Evolutionary conservation across 257 asterid genomes (phyloP), one percentile per base, ranked within the genome.

Genomic region (Rehmannia glutinosa): DNA sequence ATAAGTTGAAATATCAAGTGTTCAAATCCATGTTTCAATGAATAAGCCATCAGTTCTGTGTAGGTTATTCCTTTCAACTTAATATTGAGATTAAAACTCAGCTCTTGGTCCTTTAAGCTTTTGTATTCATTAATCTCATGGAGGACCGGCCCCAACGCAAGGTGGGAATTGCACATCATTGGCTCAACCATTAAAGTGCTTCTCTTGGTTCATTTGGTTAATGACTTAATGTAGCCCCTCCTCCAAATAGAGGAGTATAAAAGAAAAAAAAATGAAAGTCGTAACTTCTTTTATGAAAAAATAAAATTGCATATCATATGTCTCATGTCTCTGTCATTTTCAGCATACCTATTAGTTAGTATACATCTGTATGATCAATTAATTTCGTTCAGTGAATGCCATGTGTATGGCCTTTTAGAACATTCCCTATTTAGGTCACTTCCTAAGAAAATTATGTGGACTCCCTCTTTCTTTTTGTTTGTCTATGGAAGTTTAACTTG

Each of bases 71-170:
- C 47, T 58, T 54, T 39, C 20, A 64, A 32, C 20, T 60, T 24
- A 28, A 49, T 61, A 52, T 42, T 45, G 62, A 28, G 62, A 64
- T 55, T 56, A 10, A n/a, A 52, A 35, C 53, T 41, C 20, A 62
- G 13, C 36, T 25, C n/a, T n/a, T n/a, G n/a, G n/a, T n/a, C n/a
- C n/a, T n/a, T n/a, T n/a, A n/a, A n/a, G n/a, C n/a, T 52, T 62
- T 53, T 24, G 53, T 9, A 38, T 61, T 10, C 9, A 12, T 12
- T 30, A 24, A 11, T 41, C 65, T 39, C 45, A 25, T 55, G 36
- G 42, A 42, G 47, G 39, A 25, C 7, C 2, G 5, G 62, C 12
- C 24, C 8, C 6, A 0, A 19, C 49, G 16, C 58, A 23, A 36
- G 45, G 6, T 27, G 8, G 39, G 35, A 50, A 23, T 57, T 61